Evolutionary conservation across 129 eudicot species (phyloP), one percentile per base, ranked within the genome.

Genomic region (Pittosporum tobira): DNA sequence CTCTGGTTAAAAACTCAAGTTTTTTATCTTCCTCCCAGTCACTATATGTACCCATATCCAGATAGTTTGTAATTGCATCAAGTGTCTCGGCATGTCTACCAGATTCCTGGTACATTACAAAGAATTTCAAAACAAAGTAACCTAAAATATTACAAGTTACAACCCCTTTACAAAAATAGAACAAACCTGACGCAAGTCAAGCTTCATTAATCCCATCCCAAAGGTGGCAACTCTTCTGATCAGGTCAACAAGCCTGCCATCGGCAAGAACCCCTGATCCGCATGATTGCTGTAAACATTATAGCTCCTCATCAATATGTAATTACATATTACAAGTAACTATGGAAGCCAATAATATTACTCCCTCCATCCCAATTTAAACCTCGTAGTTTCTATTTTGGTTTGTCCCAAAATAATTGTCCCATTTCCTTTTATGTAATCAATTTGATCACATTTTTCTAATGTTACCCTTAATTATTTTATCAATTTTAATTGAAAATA

Each of bases 151-250:
- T n/a, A n/a, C n/a, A n/a, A n/a, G 27, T 69, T 66, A 25, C 22
- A 61, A 59, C 29, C 40, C 56, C 49, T 24, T 51, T 27, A 44
- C 46, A 8, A 28, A 30, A 7, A 66, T 19, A 47, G 25, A 69
- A 65, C 72, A 31, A 70, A 89, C 97, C 97, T 90, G 97, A 48
- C 97, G 95, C 63, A 90, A 79, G 72, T 90, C 97, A 51, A 90
- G 95, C 71, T 90, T 90, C 95, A 90, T 85, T 26, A 90, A 74
- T 57, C 83, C 88, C 95, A 85, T 85, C 57, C 97, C 97, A 67
- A 90, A 90, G 50, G 87, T 81, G 57, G 94, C 44, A 62, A 90
- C 89, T 73, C 97, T 83, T 68, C 97, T 79, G 50, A 90, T 90
- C 52, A 90, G 73, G 74, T 90, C 97, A 75, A 84, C 79, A 40